These are phyloP conservation scores for Boletus calvinii DNA, from an alignment of 1,284 basidiomycete genomes.

Conservation along the genomic window DNA sequence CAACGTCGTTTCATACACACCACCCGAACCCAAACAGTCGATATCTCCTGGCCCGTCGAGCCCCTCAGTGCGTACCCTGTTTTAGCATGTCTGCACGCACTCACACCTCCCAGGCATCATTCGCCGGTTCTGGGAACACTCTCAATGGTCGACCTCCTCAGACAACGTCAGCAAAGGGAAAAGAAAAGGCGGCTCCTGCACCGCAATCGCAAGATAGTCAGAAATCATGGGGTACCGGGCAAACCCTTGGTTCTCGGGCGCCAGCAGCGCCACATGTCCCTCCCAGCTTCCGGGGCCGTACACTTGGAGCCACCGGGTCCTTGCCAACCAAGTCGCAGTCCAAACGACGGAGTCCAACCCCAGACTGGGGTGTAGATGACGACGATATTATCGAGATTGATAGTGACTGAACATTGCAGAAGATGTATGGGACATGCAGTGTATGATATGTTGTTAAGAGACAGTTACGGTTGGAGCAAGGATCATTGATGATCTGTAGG, in stretches of 20 bases:
- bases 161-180: slow-evolving; percentile 44
- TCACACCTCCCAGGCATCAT: slow-evolving; percentile 37
- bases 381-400: slow-evolving; percentile 75
- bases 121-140: slow-evolving; percentile 53
- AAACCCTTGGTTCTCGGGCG: slow-evolving; percentile 49
- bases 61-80: slow-evolving; percentile 24
- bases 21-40: slow-evolving; percentile 41
- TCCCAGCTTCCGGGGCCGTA: slow-evolving; percentile 34
- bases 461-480: not conserved
- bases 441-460: slow-evolving; percentile 14
- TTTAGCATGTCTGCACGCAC: slow-evolving; percentile 1
- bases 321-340: slow-evolving; percentile 34
- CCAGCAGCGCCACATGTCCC: slow-evolving; percentile 38
- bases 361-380: slow-evolving; percentile 76
- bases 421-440: not conserved
- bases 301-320: slow-evolving; percentile 55
- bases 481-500: slow-evolving; percentile 3
- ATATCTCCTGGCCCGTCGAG: slow-evolving; percentile 25
- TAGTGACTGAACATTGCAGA: slow-evolving; percentile 50
- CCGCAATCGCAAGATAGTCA: slow-evolving; percentile 28
- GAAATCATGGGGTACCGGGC: slow-evolving; percentile 56
- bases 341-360: slow-evolving; percentile 59
- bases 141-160: slow-evolving; percentile 47
- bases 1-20: slow-evolving; percentile 69
- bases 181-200: slow-evolving; percentile 47